Evolutionary conservation across 345 rosid species (phyloP), one percentile per base, ranked within the genome.

Genomic region (Pistacia integerrima): DNA sequence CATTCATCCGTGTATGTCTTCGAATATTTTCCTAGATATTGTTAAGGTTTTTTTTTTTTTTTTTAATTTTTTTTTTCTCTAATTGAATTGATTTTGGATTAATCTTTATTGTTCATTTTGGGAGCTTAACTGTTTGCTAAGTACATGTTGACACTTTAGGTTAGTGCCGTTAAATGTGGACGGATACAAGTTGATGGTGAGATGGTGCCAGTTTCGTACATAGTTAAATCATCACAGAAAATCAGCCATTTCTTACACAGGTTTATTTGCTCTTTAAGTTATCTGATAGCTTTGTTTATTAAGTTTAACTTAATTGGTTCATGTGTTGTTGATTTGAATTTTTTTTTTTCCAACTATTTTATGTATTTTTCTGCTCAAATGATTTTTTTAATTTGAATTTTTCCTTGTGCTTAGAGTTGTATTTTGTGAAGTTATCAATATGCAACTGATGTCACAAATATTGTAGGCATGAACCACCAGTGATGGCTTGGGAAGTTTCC

Each of bases 401-500:
- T 25, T 57, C 25, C 9, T 41, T 41, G 10, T 57, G 52, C 56
- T 64, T 77, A 48, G 20, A 17, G 2, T 11, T 58, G 71, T 56
- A 30, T 7, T 74, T 71, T 76, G 63, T 30, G 36, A 75, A 69
- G 62, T 75, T 82, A 46, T 77, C 52, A 36, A 72, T 48, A 69
- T 70, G 82, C 20, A 17, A 78, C 70, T 84, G 84, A 85, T 82
- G 78, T 67, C 56, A 60, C 54, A 55, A 87, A 77, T 82, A 74
- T 77, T 90, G 81, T 82, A 96, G 99, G 93, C 98, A 92, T 84
- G 99, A 96, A 83, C 97, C 97, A 0, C 95, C 94, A 5, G 95
- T 88, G 67, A 86, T 86, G 89, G 89, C 88, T 74, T 86, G 74
- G 81, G 89, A 82, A 77, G 85, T 96, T 36, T 56, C 78, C 38